Percentiles rank a stretch among this genome's conserved stretches.
Conservation (phyloP, 257 asterid species). For the Knoxia roxburghii region DNA sequence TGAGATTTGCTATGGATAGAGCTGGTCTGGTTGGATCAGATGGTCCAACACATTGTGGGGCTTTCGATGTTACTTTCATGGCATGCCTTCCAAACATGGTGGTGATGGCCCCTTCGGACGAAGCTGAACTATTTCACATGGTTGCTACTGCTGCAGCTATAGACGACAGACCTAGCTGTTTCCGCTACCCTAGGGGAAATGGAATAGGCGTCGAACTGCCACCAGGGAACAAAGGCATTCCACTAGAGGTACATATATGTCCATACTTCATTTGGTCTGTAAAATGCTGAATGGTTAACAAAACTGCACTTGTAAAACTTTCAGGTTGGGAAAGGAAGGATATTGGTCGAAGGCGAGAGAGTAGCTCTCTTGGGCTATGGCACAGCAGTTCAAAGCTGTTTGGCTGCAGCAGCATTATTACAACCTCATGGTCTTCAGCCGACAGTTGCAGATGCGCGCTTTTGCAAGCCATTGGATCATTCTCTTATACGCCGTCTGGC, state of each 20-base stretch:
- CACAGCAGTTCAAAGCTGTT: constrained; percentile 77
- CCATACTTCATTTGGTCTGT: not conserved
- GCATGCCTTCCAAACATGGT: constrained; percentile 99
- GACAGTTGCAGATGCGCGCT: constrained; percentile 94
- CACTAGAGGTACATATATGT: constrained; percentile 57
- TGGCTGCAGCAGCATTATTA: constrained; percentile 71
- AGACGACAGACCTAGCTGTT: constrained; percentile 89
- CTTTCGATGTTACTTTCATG: constrained; percentile 80
- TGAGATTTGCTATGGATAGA: constrained; percentile 92
- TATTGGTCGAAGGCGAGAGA: constrained; percentile 80
- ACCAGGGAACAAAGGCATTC: constrained; percentile 74
- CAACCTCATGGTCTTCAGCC: constrained; percentile 49
- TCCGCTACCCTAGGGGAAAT: constrained; percentile 91
- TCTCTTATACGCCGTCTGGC: constrained; percentile 70
- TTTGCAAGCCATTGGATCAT: constrained; percentile 86
- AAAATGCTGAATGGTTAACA: not conserved
- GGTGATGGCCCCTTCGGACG: constrained; percentile 96
- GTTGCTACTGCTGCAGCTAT: constrained; percentile 95
- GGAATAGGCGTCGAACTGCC: constrained; percentile 79
- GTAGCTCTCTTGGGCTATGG: constrained; percentile 93
- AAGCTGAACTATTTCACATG: constrained; percentile 89
- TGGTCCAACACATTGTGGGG: constrained; percentile 96
- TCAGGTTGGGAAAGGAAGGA: constrained; percentile 76
- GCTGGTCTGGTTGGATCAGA: constrained; percentile 96
- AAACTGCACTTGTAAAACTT: not conserved